Base-by-base conservation (phyloP, 2,329 filamentous ascomycete genomes). In the Monosporascus sp. region DNA sequence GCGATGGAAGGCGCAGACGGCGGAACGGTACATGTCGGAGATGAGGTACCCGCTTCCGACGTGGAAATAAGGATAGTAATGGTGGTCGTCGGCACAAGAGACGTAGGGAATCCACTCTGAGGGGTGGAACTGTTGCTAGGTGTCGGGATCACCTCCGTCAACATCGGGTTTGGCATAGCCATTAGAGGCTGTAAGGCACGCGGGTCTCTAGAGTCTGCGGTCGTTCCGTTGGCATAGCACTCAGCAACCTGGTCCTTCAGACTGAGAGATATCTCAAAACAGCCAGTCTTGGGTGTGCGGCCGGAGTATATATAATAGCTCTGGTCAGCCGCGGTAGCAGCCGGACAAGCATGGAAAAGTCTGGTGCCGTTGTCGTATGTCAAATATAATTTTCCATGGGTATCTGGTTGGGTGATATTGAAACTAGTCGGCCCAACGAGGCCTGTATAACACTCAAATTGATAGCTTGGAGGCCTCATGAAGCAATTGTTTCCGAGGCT, bases 371-470 rank as follows among this genome's bases (percentile, higher is more conserved):
- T 47, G 48, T 64, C 57, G 37, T 67, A 65, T 31, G 55, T 58
- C 38, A 68, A 62, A 38, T 63, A 62, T 6, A 52, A 51, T 25
- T 54, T 60, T 6, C 58, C 62, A 46, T 58, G 48, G 6, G 39
- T 37, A 6, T 49, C 50, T 3, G 53, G 41, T 18, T 53, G 35
- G 22, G 52, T 48, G 47, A 65, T 54, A 4, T 60, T 58, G 48
- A 68, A 68, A 14, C 49, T 49, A 3, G 63, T 66, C 14, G 53
- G 52, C 3, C 63, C 63, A 24, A 60, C 48, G 6, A 55, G 47
- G n/a, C 61, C 63, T 14, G 58, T 58, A 35, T 60, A 61, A 37
- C 65, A 68, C 39, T 63, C 55, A 46, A 68, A 65, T 44, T 65
- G 56, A 27, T 63, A 52, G 6, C 50, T 49, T 7, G 63, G 63